Conservation (phyloP, 2,329 filamentous ascomycete genomes). For the Ophiostoma himal-ulmi region DNA sequence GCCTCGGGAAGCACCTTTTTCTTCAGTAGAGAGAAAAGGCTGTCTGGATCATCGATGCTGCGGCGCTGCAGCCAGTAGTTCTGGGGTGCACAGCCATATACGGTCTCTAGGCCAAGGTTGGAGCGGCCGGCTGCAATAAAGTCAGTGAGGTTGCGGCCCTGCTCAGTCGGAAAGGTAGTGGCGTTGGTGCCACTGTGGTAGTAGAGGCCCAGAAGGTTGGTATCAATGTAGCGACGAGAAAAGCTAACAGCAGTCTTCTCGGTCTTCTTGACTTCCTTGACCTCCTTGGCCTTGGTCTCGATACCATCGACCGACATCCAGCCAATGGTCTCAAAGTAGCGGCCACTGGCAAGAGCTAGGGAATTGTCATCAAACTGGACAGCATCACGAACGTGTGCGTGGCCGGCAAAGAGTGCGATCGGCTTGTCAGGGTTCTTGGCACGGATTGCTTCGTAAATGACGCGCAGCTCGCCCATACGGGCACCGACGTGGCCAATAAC, state of each 20-base stretch:
- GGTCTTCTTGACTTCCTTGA: not conserved
- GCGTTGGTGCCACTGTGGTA: slow-evolving; percentile 71
- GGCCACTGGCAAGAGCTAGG: slow-evolving; percentile 75
- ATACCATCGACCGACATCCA: slow-evolving; percentile 80
- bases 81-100: slow-evolving; percentile 76
- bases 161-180: slow-evolving; percentile 67
- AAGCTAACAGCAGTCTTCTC: slow-evolving; percentile 43
- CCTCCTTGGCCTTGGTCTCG: slow-evolving; percentile 31
- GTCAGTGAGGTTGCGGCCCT: slow-evolving; percentile 64
- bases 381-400: slow-evolving; percentile 83
- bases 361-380: slow-evolving; percentile 71
- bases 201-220: slow-evolving; percentile 78
- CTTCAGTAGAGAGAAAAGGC: slow-evolving; percentile 76
- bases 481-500: slow-evolving; percentile 81
- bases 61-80: slow-evolving; percentile 77
- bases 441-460: slow-evolving; percentile 73
- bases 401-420: slow-evolving; percentile 87
- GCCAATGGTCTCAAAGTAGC: slow-evolving; percentile 92
- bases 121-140: slow-evolving; percentile 66
- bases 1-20: slow-evolving; percentile 66
- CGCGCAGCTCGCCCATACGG: slow-evolving; percentile 70
- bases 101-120: slow-evolving; percentile 63
- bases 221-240: slow-evolving; percentile 81
- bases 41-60: slow-evolving; percentile 65
- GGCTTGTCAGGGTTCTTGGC: slow-evolving; percentile 71